Conservation (phyloP, 164 flowering plant genomes). For the Houttuynia cordata region DNA sequence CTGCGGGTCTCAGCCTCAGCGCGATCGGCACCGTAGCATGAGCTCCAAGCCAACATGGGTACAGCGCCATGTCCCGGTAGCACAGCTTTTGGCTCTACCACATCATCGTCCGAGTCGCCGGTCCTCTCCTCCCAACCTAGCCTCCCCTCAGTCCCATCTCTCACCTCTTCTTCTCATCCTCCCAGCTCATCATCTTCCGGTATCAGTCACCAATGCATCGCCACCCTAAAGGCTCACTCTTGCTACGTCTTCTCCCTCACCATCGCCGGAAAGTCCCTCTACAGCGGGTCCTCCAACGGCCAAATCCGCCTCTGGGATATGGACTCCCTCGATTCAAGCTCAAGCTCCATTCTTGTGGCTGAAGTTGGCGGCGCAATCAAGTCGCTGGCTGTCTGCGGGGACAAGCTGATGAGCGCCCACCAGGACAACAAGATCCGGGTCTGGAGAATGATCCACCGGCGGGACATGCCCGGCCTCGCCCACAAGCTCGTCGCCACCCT, state of each 20-base stretch:
- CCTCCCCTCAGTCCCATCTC: slow-evolving; percentile 56
- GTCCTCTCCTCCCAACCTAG: slow-evolving; percentile 50
- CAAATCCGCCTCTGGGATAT: slow-evolving; percentile 34
- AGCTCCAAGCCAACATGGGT: not conserved
- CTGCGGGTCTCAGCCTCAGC: too few species aligned
- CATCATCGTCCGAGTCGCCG: slow-evolving; percentile 13
- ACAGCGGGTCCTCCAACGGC: slow-evolving; percentile 42
- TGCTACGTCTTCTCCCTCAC: slow-evolving; percentile 47
- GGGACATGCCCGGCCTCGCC: slow-evolving; percentile 4
- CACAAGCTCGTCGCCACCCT: slow-evolving; percentile 47
- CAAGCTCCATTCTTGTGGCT: slow-evolving; percentile 14
- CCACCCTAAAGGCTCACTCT: slow-evolving; percentile 50
- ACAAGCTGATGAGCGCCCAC: slow-evolving; percentile 63
- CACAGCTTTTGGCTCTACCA: too few species aligned
- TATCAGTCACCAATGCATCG: slow-evolving; percentile 28
- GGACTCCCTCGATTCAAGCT: slow-evolving; percentile 4
- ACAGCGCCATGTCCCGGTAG: not conserved
- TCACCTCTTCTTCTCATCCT: slow-evolving; percentile 15
- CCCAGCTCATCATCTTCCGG: slow-evolving; percentile 9
- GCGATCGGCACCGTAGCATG: too few species aligned
- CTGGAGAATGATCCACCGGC: slow-evolving; percentile 31
- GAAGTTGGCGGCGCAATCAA: slow-evolving; percentile 62
- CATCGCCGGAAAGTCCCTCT: slow-evolving; percentile 43
- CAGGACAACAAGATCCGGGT: slow-evolving; percentile 86
- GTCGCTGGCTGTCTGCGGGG: slow-evolving; percentile 32